These are phyloP conservation scores for Coelastrella sp. DNA, from an alignment of 139 green algal species.

Conservation along the genomic window DNA sequence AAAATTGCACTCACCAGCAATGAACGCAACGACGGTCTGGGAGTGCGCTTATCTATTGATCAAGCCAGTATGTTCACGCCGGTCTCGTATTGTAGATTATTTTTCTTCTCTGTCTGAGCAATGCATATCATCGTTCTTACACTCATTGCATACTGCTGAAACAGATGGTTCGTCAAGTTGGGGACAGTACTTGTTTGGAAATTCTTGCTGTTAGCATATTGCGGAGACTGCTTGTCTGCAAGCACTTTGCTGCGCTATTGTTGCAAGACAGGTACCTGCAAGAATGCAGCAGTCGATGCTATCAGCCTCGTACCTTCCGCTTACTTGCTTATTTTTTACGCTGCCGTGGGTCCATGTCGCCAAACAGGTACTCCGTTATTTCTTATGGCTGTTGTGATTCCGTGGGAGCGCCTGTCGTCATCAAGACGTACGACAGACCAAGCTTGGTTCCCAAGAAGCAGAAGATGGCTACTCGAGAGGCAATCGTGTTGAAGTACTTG, in stretches of 20 bases:
- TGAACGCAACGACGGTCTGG: slow-evolving; percentile 1
- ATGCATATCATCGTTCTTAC: not conserved
- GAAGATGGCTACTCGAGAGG: slow-evolving; percentile 44
- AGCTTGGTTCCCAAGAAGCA: slow-evolving; percentile 34
- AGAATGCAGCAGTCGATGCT: not conserved
- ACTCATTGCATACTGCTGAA: not conserved
- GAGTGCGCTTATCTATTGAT: not conserved
- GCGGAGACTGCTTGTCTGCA: not conserved
- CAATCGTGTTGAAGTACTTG: slow-evolving; percentile 47
- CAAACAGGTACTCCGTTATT: not conserved
- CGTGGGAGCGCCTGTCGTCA: slow-evolving; percentile 3
- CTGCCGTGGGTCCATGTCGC: not conserved
- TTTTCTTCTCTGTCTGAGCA: not conserved
- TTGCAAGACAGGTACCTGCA: not conserved
- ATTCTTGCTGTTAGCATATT: not conserved
- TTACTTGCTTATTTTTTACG: not conserved
- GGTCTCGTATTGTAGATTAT: not conserved
- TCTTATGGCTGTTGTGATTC: not conserved
- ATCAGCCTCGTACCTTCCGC: not conserved
- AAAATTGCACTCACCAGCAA: not conserved
- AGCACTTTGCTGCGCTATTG: not conserved
- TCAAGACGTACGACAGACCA: slow-evolving; percentile 39
- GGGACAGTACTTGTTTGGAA: not conserved
- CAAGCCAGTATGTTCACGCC: not conserved
- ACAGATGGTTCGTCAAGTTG: not conserved